phyloP scores from a whole-genome alignment of 2,329 filamentous ascomycete genomes.

The Ilyonectria sp. region DNA sequence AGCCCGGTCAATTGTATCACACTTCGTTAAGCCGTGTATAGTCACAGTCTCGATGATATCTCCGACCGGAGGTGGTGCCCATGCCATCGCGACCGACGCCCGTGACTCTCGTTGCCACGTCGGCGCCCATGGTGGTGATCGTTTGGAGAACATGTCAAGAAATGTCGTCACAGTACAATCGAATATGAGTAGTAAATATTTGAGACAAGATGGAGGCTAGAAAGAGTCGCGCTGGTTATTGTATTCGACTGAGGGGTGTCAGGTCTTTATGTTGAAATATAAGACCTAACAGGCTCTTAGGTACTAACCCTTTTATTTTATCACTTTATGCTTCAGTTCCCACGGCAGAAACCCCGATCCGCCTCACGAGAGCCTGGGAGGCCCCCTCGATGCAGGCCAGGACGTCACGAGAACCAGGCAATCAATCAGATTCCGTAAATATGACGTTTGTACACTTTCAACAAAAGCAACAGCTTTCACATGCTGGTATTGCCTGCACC shows the following conservation, averaged over 20 bases:
- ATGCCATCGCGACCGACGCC: neutral
- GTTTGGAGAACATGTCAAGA: neutral
- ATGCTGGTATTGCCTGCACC: constrained; percentile 15
- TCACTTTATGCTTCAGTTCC: neutral
- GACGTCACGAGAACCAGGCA: neutral
- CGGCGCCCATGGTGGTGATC: neutral
- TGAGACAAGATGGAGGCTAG: too few relatives aligned
- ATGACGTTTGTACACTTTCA: constrained; percentile 33
- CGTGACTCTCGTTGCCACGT: neutral
- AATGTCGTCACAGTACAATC: too few relatives aligned
- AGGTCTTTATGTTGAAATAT: neutral
- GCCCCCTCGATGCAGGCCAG: neutral
- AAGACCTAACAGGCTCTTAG: too few relatives aligned
- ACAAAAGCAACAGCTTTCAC: neutral
- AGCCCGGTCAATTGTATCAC: neutral
- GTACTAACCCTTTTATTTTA: too few relatives aligned
- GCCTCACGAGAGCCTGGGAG: neutral
- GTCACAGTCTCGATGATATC: constrained; percentile 41
- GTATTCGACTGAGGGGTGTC: neutral
- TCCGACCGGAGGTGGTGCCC: constrained; percentile 41
- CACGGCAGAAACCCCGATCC: neutral
- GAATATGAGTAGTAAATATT: neutral
- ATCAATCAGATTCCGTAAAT: neutral
- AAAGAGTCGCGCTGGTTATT: neutral
- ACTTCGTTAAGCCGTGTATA: constrained; percentile 21